phyloP scores from a whole-genome alignment of 192 early-diverging fungal genomes.

The Diversispora eburnea region DNA sequence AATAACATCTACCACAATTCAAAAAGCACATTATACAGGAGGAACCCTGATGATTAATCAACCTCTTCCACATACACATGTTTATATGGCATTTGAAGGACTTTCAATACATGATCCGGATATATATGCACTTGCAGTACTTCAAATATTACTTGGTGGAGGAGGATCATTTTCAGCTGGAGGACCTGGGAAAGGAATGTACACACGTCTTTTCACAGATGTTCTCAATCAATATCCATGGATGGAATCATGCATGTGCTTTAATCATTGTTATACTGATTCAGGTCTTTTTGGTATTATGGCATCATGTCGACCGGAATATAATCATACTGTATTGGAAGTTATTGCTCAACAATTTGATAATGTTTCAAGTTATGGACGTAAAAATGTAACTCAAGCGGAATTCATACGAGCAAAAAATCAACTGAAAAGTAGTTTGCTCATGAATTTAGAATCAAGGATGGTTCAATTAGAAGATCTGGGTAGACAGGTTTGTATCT shows the following conservation, averaged over 20 bases:
- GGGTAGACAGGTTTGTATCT: constrained; percentile 72
- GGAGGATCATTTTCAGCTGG: constrained; percentile 96
- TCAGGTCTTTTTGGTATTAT: constrained; percentile 91
- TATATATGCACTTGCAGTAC: constrained; percentile 86
- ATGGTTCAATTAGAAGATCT: constrained; percentile 95
- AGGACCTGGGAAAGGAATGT: constrained; percentile 98
- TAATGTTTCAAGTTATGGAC: constrained; percentile 52
- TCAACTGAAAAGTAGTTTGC: constrained; percentile 85
- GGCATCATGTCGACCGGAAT: constrained; percentile 76
- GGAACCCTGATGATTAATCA: constrained; percentile 72
- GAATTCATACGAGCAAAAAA: constrained; percentile 91
- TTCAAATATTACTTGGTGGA: constrained; percentile 90
- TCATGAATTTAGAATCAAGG: constrained; percentile 92
- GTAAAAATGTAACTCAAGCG: constrained; percentile 43
- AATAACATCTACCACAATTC: constrained; percentile 32
- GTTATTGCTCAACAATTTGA: constrained; percentile 84
- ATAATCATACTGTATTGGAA: constrained; percentile 69
- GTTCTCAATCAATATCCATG: constrained; percentile 92
- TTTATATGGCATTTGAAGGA: constrained; percentile 88
- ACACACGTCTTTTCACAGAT: constrained; percentile 92
- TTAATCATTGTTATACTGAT: constrained; percentile 90
- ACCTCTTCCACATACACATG: constrained; percentile 72
- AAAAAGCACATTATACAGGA: constrained; percentile 74
- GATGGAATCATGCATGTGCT: constrained; percentile 91
- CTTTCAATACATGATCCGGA: constrained; percentile 80